Evolutionary conservation across 345 rosid genomes (phyloP), one percentile per base, ranked within the genome.

Genomic region (Populus deltoides): DNA sequence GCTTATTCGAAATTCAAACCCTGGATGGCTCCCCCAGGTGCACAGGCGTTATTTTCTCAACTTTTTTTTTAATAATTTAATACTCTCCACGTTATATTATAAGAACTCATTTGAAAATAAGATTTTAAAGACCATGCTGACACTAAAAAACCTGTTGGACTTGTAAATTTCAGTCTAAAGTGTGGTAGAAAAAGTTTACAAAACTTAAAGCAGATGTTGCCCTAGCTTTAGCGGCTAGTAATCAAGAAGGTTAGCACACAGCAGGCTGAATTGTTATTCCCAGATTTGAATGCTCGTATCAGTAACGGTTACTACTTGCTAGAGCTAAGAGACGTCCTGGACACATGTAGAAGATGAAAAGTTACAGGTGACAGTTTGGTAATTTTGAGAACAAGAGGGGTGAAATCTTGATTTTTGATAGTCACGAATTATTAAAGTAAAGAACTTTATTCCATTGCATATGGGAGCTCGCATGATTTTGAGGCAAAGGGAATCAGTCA

Each of bases 401-500:
- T 55, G 43, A 18, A 3, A 11, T 17, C 12, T 2, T 31, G 18
- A 20, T 13, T 62, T 24, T 35, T 29, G 25, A 6, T 72, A 20
- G 18, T 27, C 22, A 41, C 15, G 39, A 29, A 12, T 8, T 15
- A 57, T 7, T 45, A 80, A 79, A 83, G 78, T 70, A 36, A 20
- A 61, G 35, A 78, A 25, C 78, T 72, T 72, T 78, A 75, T 78
- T 78, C 53, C 57, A 27, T 29, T 6, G 76, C 74, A 79, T 66
- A 65, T 83, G 83, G 85, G 80, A 10, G 45, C 29, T 72, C 17
- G 70, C 69, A 53, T 78, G 41, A 86, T 85, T 86, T 84, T 79
- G 80, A 83, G 85, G 89, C 86, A 82, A 75, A 83, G 68, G 86
- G 87, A 83, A 86, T 86, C 89, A 39, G 36, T 71, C 87, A 77